phyloP scores from a whole-genome alignment of 306 rosid species.

The Vigna unguiculata region DNA sequence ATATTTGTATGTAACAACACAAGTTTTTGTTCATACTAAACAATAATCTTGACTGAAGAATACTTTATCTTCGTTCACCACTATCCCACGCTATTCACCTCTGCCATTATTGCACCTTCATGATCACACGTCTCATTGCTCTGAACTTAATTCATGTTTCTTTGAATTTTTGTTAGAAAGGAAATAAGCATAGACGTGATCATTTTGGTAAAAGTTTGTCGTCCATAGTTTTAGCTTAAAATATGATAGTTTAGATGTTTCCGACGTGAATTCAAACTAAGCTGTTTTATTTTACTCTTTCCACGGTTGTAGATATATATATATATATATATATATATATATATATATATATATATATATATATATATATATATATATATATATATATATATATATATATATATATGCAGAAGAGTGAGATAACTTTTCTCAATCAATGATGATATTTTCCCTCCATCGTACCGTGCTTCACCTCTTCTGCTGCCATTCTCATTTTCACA shows the following conservation, averaged over 20 bases:
- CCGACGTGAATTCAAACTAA: neutral
- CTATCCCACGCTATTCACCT: neutral
- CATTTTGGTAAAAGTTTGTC: neutral
- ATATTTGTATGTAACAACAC: too few relatives aligned
- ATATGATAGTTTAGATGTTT: neutral
- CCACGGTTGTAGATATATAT: neutral
- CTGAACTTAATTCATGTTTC: neutral
- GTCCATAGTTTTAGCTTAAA: neutral
- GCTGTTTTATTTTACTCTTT: too few relatives aligned
- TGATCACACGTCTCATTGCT: neutral
- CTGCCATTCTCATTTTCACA: neutral
- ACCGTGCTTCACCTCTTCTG: neutral
- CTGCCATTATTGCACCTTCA: neutral
- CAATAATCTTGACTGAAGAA: too few relatives aligned
- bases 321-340: too few relatives aligned
- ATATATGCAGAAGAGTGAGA: neutral
- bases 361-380: too few relatives aligned
- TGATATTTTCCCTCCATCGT: neutral
- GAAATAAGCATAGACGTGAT: neutral
- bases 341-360: too few relatives aligned
- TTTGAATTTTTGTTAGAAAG: neutral
- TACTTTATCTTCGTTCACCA: too few relatives aligned
- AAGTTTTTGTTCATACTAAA: too few relatives aligned
- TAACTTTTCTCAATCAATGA: neutral
- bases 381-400: too few relatives aligned